These are phyloP conservation scores for Neobulgaria alba DNA, from an alignment of 2,329 filamentous ascomycete species.

Conservation along the genomic window DNA sequence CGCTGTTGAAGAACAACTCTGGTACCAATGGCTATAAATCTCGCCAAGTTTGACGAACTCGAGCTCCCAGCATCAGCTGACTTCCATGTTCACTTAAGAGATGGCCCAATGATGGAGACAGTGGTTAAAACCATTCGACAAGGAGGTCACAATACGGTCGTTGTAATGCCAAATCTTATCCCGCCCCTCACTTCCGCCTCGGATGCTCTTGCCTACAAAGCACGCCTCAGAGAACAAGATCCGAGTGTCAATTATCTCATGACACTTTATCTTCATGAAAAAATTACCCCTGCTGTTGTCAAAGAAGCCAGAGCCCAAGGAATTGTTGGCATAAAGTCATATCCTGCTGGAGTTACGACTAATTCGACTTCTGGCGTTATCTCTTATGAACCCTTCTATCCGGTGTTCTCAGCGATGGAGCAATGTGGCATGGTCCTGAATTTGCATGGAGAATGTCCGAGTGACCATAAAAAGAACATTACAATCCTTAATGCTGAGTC, in stretches of 20 bases:
- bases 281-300: slow-evolving; percentile 23
- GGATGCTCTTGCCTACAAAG: slow-evolving; percentile 58
- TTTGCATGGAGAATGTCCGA: slow-evolving; percentile 79
- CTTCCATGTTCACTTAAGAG: slow-evolving; percentile 57
- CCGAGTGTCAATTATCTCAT: slow-evolving; percentile 61
- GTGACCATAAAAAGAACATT: slow-evolving; percentile 32
- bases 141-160: slow-evolving; percentile 51
- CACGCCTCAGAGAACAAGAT: slow-evolving; percentile 49
- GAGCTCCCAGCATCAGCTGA: slow-evolving; percentile 58
- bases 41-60: slow-evolving; percentile 26
- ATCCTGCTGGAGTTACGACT: slow-evolving; percentile 52
- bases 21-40: slow-evolving; percentile 14
- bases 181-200: slow-evolving; percentile 54
- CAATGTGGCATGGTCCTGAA: slow-evolving; percentile 75
- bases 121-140: slow-evolving; percentile 45
- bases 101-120: slow-evolving; percentile 54
- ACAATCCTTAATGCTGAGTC: slow-evolving; percentile 62
- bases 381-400: slow-evolving; percentile 61
- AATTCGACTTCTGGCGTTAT: slow-evolving; percentile 63
- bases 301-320: slow-evolving; percentile 22
- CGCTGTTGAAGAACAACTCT: too few relatives aligned
- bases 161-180: slow-evolving; percentile 52
- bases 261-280: slow-evolving; percentile 46
- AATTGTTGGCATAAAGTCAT: slow-evolving; percentile 24
- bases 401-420: slow-evolving; percentile 86